These are phyloP conservation scores for Fusarium praegraminearum DNA, from an alignment of 2,329 filamentous ascomycete genomes.

Conservation along the genomic window DNA sequence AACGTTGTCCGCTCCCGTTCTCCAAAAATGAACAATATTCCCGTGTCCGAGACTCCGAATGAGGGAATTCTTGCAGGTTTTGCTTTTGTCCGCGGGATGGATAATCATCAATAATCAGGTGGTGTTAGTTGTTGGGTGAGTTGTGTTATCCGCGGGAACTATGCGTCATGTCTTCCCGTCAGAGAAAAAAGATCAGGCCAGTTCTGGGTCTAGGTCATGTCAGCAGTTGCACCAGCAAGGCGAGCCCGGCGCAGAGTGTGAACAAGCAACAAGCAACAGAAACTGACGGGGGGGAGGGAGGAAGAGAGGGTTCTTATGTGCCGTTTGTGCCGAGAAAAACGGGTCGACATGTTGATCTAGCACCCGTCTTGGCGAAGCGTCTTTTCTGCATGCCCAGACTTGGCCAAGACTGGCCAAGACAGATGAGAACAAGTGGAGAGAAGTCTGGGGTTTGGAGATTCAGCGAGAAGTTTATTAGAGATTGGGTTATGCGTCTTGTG, in stretches of 20 bases:
- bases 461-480: not conserved
- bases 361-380: slow-evolving; percentile 5
- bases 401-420: slow-evolving; percentile 2
- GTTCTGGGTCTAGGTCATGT: not conserved
- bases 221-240: not conserved
- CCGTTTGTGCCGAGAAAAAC: slow-evolving; percentile 29
- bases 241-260: not conserved
- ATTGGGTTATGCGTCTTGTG: not conserved
- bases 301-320: slow-evolving; percentile 20
- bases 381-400: not conserved
- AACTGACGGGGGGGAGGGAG: not conserved
- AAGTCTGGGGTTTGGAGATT: not conserved
- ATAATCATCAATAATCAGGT: not conserved
- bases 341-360: not conserved
- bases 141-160: not conserved
- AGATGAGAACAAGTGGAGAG: not conserved
- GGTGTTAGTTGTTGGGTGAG: not conserved
- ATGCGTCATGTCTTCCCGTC: not conserved
- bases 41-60: not conserved
- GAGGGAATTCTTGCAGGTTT: not conserved
- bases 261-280: not conserved
- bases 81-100: not conserved
- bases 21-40: not conserved
- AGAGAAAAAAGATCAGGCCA: not conserved
- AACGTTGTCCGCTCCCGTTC: not conserved